Evolutionary conservation across 768 basidiomycete genomes (phyloP), one percentile per base, ranked within the genome.

Genomic region (Rhizopogon sp.): DNA sequence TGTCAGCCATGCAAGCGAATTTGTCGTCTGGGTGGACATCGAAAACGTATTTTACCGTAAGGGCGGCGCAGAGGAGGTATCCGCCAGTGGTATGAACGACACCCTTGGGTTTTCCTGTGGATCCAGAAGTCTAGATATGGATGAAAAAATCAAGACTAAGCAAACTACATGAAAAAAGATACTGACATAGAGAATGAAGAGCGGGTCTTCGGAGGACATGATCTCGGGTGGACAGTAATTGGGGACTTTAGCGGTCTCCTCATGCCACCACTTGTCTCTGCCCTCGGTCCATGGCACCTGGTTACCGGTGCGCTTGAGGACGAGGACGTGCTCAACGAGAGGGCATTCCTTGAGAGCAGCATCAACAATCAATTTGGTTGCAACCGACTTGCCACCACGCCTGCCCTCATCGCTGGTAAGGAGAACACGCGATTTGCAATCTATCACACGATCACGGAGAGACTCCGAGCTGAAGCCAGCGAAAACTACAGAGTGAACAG

Each of bases 1-100:
- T 81, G 66, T 99, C 96, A 55, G 96, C 96, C 95, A 98, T 94
- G 77, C 96, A 98, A 1, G 87, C 97, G 70, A 95, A 98, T 61
- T 80, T 85, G 75, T 98, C 96, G 56, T 90, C 93, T n/a, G 88
- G 85, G 71, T 99, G 96, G 20, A 98, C 83, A 69, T 99, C 96
- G 67, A 98, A 99, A 58, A 97, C 92, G 70, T 96, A 98, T 75
- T 98, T 97, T 70, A 97, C 84, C 25, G 96, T 95, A 56, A 98
- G 66, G 1, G 92, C 84, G 0, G 92, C 93, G 62, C 95, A 84
- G 52, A 98, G 89, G 55, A 96, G 84, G 75, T 98, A 99, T 29
- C 90, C 90, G 10, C 73, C 90, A 8, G 90, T 91, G 49, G 88
- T 90, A 68, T 93, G 90, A 17, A 98, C 93, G 54, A 97, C 92